These are phyloP conservation scores for Monosporascus sp. DNA, from an alignment of 2,329 filamentous ascomycete genomes.

Conservation along the genomic window DNA sequence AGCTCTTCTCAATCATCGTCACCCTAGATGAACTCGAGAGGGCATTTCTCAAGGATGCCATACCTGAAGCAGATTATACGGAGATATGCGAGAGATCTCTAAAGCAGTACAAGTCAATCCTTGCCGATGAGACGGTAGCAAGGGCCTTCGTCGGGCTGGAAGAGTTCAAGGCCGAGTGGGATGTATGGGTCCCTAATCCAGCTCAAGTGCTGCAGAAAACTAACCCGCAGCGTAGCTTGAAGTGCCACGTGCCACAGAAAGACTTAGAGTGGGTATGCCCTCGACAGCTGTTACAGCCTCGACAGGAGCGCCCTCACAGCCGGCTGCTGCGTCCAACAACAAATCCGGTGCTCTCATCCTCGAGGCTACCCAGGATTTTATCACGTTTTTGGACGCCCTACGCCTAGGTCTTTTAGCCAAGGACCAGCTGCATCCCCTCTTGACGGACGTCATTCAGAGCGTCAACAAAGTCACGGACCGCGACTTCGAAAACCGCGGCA, in stretches of 20 bases:
- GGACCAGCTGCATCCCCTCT: conserved; percentile 88
- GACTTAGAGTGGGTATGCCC: conserved; percentile 86
- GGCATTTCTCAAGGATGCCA: conserved; percentile 92
- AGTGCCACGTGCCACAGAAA: conserved; percentile 87
- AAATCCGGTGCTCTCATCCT: conserved; percentile 66
- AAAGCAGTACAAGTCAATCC: conserved; percentile 93
- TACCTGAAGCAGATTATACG: conserved; percentile 87
- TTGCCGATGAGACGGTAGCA: conserved; percentile 88
- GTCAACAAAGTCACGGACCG: conserved; percentile 95
- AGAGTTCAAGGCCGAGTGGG: conserved; percentile 86
- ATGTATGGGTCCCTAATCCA: conserved; percentile 46
- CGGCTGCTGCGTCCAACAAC: conserved; percentile 35
- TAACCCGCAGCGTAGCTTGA: conserved; percentile 59
- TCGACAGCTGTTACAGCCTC: conserved; percentile 66
- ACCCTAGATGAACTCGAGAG: conserved; percentile 94
- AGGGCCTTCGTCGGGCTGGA: conserved; percentile 82
- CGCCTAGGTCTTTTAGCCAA: conserved; percentile 90
- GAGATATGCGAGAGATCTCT: conserved; percentile 91
- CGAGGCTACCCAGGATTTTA: conserved; percentile 95
- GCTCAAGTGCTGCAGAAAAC: conserved; percentile 9
- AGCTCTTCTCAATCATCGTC: conserved; percentile 96
- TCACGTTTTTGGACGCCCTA: conserved; percentile 93
- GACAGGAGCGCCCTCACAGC: conserved; percentile 37
- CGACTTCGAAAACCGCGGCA: conserved; percentile 91
- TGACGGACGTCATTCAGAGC: conserved; percentile 93